Evolutionary conservation across 1,284 basidiomycete species (phyloP), one percentile per base, ranked within the genome.

Genomic region (Acaromyces ingoldii): DNA sequence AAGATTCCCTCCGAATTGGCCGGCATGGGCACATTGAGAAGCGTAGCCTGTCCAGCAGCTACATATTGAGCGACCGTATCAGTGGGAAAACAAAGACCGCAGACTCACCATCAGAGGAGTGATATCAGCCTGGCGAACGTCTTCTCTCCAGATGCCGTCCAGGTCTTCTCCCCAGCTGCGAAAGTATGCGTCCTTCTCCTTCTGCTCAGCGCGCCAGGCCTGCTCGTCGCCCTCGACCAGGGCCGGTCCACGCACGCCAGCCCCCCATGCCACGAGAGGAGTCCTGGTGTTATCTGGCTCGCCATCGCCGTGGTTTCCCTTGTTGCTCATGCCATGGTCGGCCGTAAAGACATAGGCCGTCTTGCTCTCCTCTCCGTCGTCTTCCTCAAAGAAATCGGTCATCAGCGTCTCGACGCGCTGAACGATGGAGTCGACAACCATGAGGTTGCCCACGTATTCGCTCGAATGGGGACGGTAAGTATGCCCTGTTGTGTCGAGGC

Each of bases 261-360:
- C 80, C 0, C 89, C 89, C 89, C 89, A 91, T 0, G 82, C 83
- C n/a, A 91, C 80, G 15, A 91, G 79, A 15, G 89, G 89, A 0
- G 89, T 91, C 21, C 87, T 83, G 4, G 89, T 91, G 63, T 87
- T 90, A 73, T 91, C 88, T 0, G 88, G 89, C 63, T 91, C 84
- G 26, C 89, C 89, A 65, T 92, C 89, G 2, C 89, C 89, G 58
- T 92, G 89, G 67, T 91, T 92, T 24, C 89, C 89, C 52, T 90
- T 87, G 38, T 81, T 82, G 6, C 86, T 88, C 89, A 92, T 92
- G 4, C 89, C 89, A 70, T 92, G 89, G 72, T 92, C 89, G 0
- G 90, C 87, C 3, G 88, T 91, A 71, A 92, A 91, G 36, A 92
- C 76, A 66, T 82, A 92, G 34, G 83, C 84, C 0, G 89, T 91